Evolutionary conservation across 129 eudicot species (phyloP).

Genomic region (Deinandra increscens): DNA sequence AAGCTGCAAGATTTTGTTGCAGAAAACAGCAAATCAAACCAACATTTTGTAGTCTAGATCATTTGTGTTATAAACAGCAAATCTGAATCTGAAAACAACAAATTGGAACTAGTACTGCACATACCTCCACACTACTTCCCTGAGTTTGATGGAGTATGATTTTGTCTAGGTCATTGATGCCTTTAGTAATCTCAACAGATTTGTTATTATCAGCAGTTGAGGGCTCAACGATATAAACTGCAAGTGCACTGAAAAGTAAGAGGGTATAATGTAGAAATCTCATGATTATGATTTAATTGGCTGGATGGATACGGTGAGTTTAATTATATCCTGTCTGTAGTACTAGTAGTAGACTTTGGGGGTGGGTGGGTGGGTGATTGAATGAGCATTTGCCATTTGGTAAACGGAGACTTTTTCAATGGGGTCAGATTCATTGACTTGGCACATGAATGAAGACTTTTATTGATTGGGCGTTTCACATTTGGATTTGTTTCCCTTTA

Average conservation of each 20-base stretch:
- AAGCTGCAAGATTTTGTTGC: neutral
- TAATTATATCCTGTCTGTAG: no score
- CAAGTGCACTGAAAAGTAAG: neutral
- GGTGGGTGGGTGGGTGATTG: no score
- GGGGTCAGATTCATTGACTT: no score
- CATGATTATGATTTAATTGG: constrained; percentile 6
- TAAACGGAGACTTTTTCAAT: no score
- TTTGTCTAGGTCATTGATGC: constrained; percentile 78
- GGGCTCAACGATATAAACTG: neutral
- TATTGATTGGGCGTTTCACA: no score
- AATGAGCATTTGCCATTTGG: no score
- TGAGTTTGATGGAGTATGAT: constrained; percentile 51
- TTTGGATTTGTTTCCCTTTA: no score
- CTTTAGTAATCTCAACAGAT: constrained; percentile 55
- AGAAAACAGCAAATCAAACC: neutral
- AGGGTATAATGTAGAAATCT: neutral
- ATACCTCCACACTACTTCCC: constrained; percentile 7
- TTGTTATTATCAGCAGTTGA: constrained; percentile 36
- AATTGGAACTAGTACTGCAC: neutral
- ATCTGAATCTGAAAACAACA: neutral
- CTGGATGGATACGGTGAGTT: neutral
- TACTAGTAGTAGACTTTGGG: no score
- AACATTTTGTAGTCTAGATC: neutral
- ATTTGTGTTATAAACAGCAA: neutral
- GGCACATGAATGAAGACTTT: no score